A percentile compares a stretch with the other conserved stretches of the same genome.
These are phyloP conservation scores for Phytophthora brassicae DNA, from an alignment of 352 stramenopile species.

Conservation along the genomic window DNA sequence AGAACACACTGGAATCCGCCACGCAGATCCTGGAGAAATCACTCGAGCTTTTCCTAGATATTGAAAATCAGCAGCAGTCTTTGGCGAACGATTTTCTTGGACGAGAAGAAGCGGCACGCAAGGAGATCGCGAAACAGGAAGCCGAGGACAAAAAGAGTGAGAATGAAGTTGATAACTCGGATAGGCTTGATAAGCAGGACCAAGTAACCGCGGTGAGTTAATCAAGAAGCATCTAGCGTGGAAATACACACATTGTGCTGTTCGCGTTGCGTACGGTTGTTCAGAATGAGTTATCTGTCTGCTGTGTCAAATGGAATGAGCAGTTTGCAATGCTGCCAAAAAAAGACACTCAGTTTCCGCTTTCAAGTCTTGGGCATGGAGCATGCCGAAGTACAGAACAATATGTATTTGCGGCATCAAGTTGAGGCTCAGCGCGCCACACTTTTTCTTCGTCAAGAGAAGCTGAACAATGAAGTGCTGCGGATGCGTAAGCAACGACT, in stretches of 20 bases:
- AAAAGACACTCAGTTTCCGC: constrained; percentile 16
- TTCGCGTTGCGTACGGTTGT: not conserved
- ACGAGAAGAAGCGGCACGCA: constrained; percentile 30
- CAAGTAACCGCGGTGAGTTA: constrained; percentile 20
- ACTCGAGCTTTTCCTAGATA: constrained; percentile 50
- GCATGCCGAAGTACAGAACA: not conserved
- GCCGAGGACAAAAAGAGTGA: constrained; percentile 16
- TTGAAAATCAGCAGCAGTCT: constrained; percentile 45
- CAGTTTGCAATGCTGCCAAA: constrained; percentile 9
- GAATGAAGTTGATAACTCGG: too few relatives aligned
- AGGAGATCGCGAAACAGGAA: constrained; percentile 28
- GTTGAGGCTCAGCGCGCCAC: constrained; percentile 6
- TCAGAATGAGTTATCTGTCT: not conserved
- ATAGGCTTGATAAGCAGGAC: constrained; percentile 16
- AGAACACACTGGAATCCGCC: constrained; percentile 55
- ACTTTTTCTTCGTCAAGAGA: constrained; percentile 17
- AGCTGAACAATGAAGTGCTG: constrained; percentile 30
- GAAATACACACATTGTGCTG: constrained; percentile 18
- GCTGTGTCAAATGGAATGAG: not conserved
- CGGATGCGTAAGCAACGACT: constrained; percentile 30
- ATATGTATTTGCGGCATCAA: constrained; percentile 6
- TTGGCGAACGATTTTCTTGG: constrained; percentile 26
- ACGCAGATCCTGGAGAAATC: constrained; percentile 60
- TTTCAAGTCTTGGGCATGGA: constrained; percentile 14
- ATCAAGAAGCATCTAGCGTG: constrained; percentile 7